Evolutionary conservation across 1,284 basidiomycete genomes (phyloP), one percentile per base, ranked within the genome.

Genomic region (Cronartium ribicola): DNA sequence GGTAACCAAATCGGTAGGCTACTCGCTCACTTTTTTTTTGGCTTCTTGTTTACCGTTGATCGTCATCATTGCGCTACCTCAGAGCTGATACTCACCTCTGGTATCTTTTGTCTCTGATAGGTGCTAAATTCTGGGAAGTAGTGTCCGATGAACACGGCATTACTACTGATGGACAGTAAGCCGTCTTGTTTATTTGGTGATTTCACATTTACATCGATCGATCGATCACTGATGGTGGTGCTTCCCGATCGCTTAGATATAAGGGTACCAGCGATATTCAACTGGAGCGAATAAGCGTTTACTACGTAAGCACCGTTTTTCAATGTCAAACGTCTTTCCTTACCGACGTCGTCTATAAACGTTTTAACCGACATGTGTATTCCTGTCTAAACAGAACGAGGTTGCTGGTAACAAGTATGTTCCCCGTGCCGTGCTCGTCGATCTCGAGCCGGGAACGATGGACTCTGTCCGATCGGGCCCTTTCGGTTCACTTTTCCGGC

Each of bases 101-200:
- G 41, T 22, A 17, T n/a, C n/a, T 39, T 48, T 48, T 22, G 14
- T 14, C n/a, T 48, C 72, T 69, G 78, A 37, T 77, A 90, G 90
- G 90, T 89, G 90, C 92, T 86, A 96, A 96, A 85, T 97, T 98
- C 89, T 97, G 93, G 94, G 93, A 90, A 84, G 82, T 82, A 72
- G 88, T 98, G 81, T 94, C 92, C 76, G 93, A 97, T 83, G 94
- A 98, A 86, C 94, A 98, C 83, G 92, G 92, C 81, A 93, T 97
- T 83, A 91, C 91, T 83, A 86, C 85, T 82, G 90, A 94, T 85
- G 94, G 94, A 84, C 83, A 67, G 60, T 76, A 66, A 48, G 64
- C 65, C n/a, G n/a, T n/a, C n/a, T n/a, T n/a, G n/a, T n/a, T n/a
- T n/a, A n/a, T n/a, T n/a, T 46, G 17, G 17, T n/a, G 20, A 36